Evolutionary conservation across 805 yeast genomes (phyloP), one percentile per base, ranked within the genome.

Genomic region (Metschnikowia gruessii): DNA sequence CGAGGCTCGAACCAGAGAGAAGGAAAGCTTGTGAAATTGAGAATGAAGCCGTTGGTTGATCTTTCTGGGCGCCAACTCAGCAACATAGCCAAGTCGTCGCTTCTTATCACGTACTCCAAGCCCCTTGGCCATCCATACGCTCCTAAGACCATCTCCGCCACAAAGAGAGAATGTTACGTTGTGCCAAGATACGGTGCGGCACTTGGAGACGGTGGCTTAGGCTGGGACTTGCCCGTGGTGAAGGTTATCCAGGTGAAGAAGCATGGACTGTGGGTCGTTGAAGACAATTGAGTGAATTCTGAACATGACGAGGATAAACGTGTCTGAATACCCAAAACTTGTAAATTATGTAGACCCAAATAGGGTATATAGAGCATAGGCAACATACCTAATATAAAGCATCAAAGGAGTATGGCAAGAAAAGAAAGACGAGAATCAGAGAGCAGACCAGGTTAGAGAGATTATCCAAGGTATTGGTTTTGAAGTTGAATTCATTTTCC

Each of bases 71-170:
- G 80, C 19, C 91, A 91, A 40, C 66, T 94, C 42, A 80, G 92
- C 8, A 87, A 87, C 53, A 75, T 94, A 16, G 91, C 89, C 15
- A 85, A 83, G 54, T 71, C 70, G 24, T 82, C 95, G 15, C 81
- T 86, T 0, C 69, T 92, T 39, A 59, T 92, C 35, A 81, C 92
- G 0, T 91, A 85, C 64, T 89, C 97, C 22, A 92, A 91, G 60
- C 98, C 98, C 0, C 67, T 92, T 43, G 96, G 96, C 0, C 86
- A 87, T 45, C 96, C 97, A 2, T 81, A 88, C 59, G 95, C 89
- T 1, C 95, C 95, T 1, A 84, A 83, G 58, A 72, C 76, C 52
- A 58, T 87, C 13, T 70, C 81, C 3, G 69, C 86, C 0, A 79
- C 82, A 2, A 85, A 83, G 57, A 73, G 97, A 54, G 91, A 85